phyloP scores from a whole-genome alignment of 164 flowering plant species.

The Umbilicus rupestris region DNA sequence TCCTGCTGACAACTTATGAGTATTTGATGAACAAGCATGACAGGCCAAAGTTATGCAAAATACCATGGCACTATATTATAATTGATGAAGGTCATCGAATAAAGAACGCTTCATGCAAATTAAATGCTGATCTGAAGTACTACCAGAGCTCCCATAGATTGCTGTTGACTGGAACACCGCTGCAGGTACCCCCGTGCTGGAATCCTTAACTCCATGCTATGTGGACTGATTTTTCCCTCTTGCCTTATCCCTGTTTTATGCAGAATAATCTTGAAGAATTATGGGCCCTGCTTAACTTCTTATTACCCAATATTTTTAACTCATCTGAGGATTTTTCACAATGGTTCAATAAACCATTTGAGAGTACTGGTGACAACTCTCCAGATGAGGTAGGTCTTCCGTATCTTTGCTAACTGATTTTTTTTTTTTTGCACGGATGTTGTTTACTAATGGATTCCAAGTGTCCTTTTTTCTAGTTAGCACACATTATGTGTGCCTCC shows the following conservation, averaged over 20 bases:
- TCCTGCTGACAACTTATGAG: constrained; percentile 92
- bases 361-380: constrained; percentile 78
- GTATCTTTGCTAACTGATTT: not conserved
- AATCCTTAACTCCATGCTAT: not conserved
- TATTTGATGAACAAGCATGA: constrained; percentile 98
- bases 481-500: not conserved
- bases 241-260: constrained; percentile 6
- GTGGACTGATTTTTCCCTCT: not conserved
- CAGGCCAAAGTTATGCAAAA: constrained; percentile 82
- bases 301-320: constrained; percentile 93
- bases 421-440: not conserved
- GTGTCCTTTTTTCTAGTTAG: not conserved
- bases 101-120: constrained; percentile 96
- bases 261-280: constrained; percentile 96
- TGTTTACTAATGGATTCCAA: not conserved
- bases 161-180: constrained; percentile 93
- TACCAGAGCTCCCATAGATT: constrained; percentile 86
- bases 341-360: constrained; percentile 99
- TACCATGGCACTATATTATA: constrained; percentile 91
- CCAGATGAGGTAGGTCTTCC: constrained; percentile 67
- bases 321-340: constrained; percentile 98
- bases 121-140: constrained; percentile 90
- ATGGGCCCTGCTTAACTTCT: constrained; percentile 96
- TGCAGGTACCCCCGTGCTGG: constrained; percentile 42
- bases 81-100: constrained; percentile 99